Conservation (phyloP, 2,329 filamentous ascomycete genomes). For the Aspergillus sojae region DNA sequence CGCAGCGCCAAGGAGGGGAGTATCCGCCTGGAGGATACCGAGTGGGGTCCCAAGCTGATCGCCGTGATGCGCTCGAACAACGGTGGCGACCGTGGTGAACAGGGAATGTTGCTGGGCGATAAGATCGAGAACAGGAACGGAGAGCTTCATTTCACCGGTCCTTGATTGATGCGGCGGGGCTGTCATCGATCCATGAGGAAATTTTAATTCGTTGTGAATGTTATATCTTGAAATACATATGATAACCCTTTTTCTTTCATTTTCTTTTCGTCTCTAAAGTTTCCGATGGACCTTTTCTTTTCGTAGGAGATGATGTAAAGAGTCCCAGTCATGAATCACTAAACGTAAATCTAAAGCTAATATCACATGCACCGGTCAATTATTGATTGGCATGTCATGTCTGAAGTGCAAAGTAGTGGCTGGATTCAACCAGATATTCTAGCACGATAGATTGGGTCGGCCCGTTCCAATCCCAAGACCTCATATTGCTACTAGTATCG, state of each 20-base stretch:
- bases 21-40: slow-evolving; percentile 17
- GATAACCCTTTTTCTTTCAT: neutral
- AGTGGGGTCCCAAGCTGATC: slow-evolving; percentile 20
- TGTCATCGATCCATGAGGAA: neutral
- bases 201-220: neutral
- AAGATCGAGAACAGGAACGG: slow-evolving; percentile 23
- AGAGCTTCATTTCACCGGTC: slow-evolving; percentile 5
- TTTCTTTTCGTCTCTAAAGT: neutral
- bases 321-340: too few species aligned
- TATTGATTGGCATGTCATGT: neutral
- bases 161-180: neutral
- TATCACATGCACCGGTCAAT: neutral
- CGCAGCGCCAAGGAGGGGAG: slow-evolving; percentile 11
- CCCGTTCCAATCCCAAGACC: too few species aligned
- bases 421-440: neutral
- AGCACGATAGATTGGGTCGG: too few species aligned
- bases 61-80: slow-evolving; percentile 16
- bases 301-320: neutral
- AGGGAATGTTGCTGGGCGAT: slow-evolving; percentile 21
- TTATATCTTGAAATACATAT: neutral
- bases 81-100: slow-evolving; percentile 18
- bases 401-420: neutral
- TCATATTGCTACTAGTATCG: too few species aligned
- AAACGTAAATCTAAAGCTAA: too few species aligned
- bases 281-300: neutral